phyloP scores from a whole-genome alignment of 495 filamentous ascomycete genomes.

The Delitschia confertaspora region DNA sequence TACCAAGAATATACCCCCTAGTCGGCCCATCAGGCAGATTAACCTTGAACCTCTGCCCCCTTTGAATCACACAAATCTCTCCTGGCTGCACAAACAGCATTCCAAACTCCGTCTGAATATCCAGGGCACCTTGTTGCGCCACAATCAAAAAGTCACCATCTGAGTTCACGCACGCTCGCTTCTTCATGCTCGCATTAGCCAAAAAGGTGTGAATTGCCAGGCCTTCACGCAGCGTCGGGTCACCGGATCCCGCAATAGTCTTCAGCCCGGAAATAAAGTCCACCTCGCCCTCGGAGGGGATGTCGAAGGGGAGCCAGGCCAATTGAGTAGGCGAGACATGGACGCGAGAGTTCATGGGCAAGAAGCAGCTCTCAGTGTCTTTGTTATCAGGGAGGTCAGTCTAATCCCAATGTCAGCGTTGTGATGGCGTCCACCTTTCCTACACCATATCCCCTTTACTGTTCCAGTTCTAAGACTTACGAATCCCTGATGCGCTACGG shows the following conservation, averaged over 20 bases:
- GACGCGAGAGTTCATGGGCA: slow-evolving; percentile 44
- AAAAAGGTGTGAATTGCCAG: slow-evolving; percentile 42
- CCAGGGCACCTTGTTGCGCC: slow-evolving; percentile 41
- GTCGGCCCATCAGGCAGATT: slow-evolving; percentile 40
- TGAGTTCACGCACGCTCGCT: slow-evolving; percentile 42
- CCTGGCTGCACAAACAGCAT: slow-evolving; percentile 42
- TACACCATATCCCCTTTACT: no score
- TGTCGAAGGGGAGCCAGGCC: slow-evolving; percentile 44
- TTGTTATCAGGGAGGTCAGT: slow-evolving; percentile 43
- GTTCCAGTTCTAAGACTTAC: slow-evolving; percentile 23
- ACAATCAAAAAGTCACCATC: slow-evolving; percentile 45
- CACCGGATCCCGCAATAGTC: slow-evolving; percentile 43
- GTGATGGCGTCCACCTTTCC: no score
- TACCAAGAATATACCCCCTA: slow-evolving; percentile 39
- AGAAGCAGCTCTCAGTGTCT: slow-evolving; percentile 39
- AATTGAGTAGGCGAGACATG: slow-evolving; percentile 53
- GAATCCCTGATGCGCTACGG: slow-evolving; percentile 45
- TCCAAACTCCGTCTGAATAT: slow-evolving; percentile 46
- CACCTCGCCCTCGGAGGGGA: slow-evolving; percentile 34
- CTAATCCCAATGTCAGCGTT: no score
- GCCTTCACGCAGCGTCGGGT: slow-evolving; percentile 43
- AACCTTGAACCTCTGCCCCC: slow-evolving; percentile 43
- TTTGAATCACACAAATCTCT: slow-evolving; percentile 42
- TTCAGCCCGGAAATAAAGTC: slow-evolving; percentile 43
- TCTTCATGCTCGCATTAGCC: slow-evolving; percentile 41